These are phyloP conservation scores for Fusarium caatingaense DNA, from an alignment of 2,329 filamentous ascomycete genomes.

Conservation along the genomic window DNA sequence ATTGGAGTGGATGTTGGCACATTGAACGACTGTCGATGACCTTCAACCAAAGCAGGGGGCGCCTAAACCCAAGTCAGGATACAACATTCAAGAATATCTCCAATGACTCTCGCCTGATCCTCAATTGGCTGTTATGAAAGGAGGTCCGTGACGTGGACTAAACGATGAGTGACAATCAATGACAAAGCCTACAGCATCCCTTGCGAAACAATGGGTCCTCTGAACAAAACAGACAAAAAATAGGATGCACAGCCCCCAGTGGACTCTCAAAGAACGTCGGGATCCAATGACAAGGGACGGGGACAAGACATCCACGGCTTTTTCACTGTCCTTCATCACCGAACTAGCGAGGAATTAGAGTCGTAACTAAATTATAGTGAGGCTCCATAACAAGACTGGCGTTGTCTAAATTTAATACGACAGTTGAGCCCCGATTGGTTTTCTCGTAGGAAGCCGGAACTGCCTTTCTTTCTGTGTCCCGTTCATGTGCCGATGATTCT, in stretches of 20 bases:
- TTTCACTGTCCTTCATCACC: constrained; percentile 12
- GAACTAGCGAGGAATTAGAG: constrained; percentile 33
- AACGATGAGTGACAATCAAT: constrained; percentile 30
- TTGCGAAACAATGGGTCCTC: constrained; percentile 33
- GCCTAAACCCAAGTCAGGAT: neutral
- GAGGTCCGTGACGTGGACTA: constrained; percentile 44
- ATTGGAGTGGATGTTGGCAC: constrained; percentile 16
- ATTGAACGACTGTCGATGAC: neutral
- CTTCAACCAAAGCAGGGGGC: constrained; percentile 10
- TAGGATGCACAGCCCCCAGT: constrained; percentile 33
- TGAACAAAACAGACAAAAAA: constrained; percentile 14
- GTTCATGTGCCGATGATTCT: neutral
- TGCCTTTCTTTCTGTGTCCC: neutral
- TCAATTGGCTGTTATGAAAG: constrained; percentile 38
- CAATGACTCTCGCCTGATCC: constrained; percentile 37
- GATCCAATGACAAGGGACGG: constrained; percentile 25
- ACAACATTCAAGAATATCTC: neutral
- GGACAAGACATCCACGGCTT: neutral
- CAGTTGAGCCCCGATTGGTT: neutral
- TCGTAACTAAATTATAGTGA: constrained; percentile 32
- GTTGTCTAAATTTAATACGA: constrained; percentile 34
- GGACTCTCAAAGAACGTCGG: constrained; percentile 12
- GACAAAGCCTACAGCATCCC: constrained; percentile 22
- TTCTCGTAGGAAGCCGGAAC: neutral
- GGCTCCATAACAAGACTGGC: constrained; percentile 5